These are phyloP conservation scores for Petasospora rhodanensis DNA, from an alignment of 1,139 yeast species.

Conservation along the genomic window DNA sequence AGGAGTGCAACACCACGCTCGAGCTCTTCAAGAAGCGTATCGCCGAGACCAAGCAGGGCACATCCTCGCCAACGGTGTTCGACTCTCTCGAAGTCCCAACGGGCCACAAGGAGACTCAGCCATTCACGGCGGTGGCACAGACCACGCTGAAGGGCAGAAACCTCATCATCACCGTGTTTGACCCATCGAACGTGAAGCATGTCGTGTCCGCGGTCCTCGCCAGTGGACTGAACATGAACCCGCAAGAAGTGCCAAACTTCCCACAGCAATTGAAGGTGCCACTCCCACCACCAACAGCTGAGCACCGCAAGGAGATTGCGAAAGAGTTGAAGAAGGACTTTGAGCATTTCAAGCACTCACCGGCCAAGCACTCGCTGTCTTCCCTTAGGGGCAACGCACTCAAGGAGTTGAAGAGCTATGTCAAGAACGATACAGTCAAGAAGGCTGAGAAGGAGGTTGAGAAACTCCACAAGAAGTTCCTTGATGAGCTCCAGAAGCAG, in stretches of 20 bases:
- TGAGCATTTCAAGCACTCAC: slow-evolving; percentile 60
- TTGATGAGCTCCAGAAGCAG: slow-evolving; percentile 51
- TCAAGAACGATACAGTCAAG: slow-evolving; percentile 53
- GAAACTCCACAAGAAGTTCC: slow-evolving; percentile 58
- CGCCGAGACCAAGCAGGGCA: slow-evolving; percentile 63
- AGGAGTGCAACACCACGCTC: slow-evolving; percentile 44
- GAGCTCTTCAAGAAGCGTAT: slow-evolving; percentile 52
- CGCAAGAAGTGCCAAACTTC: slow-evolving; percentile 80
- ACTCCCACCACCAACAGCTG: slow-evolving; percentile 72
- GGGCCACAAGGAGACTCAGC: slow-evolving; percentile 41
- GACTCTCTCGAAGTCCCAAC: slow-evolving; percentile 53
- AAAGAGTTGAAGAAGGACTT: slow-evolving; percentile 58
- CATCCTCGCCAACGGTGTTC: slow-evolving; percentile 61
- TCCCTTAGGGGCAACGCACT: slow-evolving; percentile 58
- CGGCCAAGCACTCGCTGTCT: slow-evolving; percentile 47
- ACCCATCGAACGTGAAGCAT: slow-evolving; percentile 65
- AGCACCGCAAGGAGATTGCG: slow-evolving; percentile 53
- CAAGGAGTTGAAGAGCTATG: slow-evolving; percentile 51
- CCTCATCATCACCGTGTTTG: slow-evolving; percentile 73
- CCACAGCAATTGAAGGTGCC: slow-evolving; percentile 71
- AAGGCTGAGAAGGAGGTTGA: slow-evolving; percentile 59
- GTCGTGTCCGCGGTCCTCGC: slow-evolving; percentile 89
- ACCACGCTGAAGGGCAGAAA: slow-evolving; percentile 70
- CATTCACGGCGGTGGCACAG: slow-evolving; percentile 66
- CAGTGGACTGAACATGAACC: slow-evolving; percentile 78